Conservation (phyloP, 192 early-diverging fungal genomes). For the Mortierella claussenii region DNA sequence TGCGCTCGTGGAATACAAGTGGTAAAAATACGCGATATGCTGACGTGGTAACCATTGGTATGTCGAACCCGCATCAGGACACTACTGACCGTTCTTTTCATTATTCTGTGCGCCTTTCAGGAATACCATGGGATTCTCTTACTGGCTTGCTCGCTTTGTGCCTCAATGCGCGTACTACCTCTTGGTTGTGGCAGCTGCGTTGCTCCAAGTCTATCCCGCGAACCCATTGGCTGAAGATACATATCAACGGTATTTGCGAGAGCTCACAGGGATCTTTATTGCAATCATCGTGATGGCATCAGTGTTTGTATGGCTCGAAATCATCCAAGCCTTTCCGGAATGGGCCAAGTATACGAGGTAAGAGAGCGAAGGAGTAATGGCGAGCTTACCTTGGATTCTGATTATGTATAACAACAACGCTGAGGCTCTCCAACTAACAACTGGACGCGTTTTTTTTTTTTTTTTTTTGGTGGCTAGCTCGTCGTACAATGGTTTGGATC, state of each 20-base stretch:
- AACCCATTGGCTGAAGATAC: too few species aligned
- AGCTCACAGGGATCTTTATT: constrained; percentile 12
- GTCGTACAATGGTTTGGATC: constrained; percentile 16
- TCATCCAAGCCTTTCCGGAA: constrained; percentile 6
- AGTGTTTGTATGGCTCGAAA: constrained; percentile 16
- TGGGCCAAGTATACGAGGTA: constrained; percentile 8
- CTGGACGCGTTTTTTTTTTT: neutral
- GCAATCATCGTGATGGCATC: constrained; percentile 11
- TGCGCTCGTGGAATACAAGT: constrained; percentile 26
- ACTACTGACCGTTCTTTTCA: too few species aligned
- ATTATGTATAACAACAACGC: neutral
- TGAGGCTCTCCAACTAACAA: neutral
- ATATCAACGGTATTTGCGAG: neutral
- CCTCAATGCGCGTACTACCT: constrained; percentile 9
- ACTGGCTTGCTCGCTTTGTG: neutral
- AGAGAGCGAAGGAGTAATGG: neutral
- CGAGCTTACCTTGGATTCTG: neutral
- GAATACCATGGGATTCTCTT: constrained; percentile 2
- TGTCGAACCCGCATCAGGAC: too few species aligned
- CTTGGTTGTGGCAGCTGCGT: neutral
- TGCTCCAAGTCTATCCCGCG: constrained; percentile 20
- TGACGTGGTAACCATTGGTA: neutral
- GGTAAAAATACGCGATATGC: constrained; percentile 17
- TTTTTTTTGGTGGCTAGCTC: constrained; percentile 9
- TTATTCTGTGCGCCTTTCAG: too few species aligned